phyloP scores from a whole-genome alignment of 1,284 basidiomycete species.

The Cryptococcus sp. region DNA sequence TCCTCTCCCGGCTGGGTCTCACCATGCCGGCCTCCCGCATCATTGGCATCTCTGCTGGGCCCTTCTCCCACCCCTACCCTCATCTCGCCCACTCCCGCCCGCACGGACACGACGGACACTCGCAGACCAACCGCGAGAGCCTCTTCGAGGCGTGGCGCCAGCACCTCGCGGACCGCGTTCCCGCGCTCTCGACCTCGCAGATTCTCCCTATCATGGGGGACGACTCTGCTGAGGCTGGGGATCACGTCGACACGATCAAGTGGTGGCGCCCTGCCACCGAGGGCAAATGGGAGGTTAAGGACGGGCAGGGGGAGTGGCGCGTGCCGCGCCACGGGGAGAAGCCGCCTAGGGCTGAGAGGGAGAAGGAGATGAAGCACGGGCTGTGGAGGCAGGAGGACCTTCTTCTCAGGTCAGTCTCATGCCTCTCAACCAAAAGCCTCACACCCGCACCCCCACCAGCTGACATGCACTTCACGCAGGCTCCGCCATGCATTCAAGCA shows the following conservation, averaged over 20 bases:
- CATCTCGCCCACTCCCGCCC: background rate
- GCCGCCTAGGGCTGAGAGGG: slow-evolving; percentile 1
- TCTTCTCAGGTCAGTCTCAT: too few species aligned
- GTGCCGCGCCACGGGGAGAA: slow-evolving; percentile 3
- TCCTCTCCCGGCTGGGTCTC: background rate
- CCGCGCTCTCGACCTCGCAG: background rate
- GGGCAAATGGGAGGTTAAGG: slow-evolving; percentile 9
- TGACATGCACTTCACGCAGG: slow-evolving; percentile 8
- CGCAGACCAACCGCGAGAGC: background rate
- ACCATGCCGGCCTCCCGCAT: background rate
- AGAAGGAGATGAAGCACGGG: background rate
- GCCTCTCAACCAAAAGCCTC: background rate
- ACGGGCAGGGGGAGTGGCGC: slow-evolving; percentile 13
- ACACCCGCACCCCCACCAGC: background rate
- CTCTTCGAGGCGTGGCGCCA: background rate
- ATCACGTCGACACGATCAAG: slow-evolving; percentile 1
- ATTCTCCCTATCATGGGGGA: background rate
- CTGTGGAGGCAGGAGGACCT: background rate
- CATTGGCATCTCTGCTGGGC: background rate
- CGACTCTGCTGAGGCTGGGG: background rate
- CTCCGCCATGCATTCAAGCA: slow-evolving; percentile 23
- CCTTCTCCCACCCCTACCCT: background rate
- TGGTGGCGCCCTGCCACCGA: slow-evolving; percentile 8
- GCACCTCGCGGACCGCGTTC: background rate
- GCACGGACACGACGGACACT: background rate